Evolutionary conservation across 345 rosid species (phyloP).

Genomic region (Brassica incana): DNA sequence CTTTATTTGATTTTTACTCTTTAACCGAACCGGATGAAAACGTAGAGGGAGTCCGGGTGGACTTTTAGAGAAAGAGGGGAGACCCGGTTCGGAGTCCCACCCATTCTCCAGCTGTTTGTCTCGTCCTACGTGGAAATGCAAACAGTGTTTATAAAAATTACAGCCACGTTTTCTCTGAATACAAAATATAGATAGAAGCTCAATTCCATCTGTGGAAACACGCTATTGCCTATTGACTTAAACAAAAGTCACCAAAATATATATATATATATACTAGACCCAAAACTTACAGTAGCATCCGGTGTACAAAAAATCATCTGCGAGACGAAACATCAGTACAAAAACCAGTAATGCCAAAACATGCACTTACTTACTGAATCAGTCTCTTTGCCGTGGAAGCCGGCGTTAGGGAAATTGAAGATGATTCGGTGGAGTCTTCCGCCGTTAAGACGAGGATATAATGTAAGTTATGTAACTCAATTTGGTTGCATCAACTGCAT

Average conservation of each 20-base stretch:
- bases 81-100: conserved; percentile 26
- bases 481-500: too few species aligned
- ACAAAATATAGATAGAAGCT: not conserved
- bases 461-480: too few species aligned
- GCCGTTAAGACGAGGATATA: too few species aligned
- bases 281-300: too few species aligned
- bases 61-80: not conserved
- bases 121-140: conserved; percentile 16
- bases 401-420: too few species aligned
- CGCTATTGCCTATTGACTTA: conserved; percentile 7
- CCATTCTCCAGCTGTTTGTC: conserved; percentile 4
- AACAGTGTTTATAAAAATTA: not conserved
- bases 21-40: not conserved
- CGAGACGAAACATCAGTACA: too few species aligned
- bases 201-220: conserved; percentile 13
- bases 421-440: too few species aligned
- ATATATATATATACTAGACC: too few species aligned
- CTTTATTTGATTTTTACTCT: not conserved
- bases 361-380: too few species aligned
- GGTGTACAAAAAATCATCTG: too few species aligned
- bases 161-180: not conserved
- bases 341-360: too few species aligned
- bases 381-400: too few species aligned
- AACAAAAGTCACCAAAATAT: not conserved
- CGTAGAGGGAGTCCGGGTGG: conserved; percentile 19